Conservation (phyloP, 441 rosid species). For the Syzygium malaccense region DNA sequence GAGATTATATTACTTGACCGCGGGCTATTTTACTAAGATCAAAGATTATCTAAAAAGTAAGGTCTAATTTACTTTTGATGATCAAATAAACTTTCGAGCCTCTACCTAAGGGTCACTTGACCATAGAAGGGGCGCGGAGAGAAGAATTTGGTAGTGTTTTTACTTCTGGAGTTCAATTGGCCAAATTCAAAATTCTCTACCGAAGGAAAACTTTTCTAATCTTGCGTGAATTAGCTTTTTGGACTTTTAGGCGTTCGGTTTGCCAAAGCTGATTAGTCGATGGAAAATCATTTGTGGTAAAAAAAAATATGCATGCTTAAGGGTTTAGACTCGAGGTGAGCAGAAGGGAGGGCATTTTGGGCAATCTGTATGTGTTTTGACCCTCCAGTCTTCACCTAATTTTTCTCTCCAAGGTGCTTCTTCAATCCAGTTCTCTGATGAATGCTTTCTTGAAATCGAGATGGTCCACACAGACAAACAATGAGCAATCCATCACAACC, state of each 20-base stretch:
- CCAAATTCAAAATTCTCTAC: not conserved
- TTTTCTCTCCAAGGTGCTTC: not conserved
- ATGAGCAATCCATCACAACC: not conserved
- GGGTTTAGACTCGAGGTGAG: no score
- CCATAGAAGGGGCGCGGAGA: not conserved
- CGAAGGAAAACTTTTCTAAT: no score
- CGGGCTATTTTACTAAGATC: not conserved
- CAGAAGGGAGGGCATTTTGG: no score
- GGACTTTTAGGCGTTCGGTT: not conserved
- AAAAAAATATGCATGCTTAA: not conserved
- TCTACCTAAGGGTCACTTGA: not conserved
- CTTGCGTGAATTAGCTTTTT: no score
- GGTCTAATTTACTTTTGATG: not conserved
- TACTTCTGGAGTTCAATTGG: not conserved
- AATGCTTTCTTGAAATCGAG: not conserved
- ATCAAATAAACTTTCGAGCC: not conserved
- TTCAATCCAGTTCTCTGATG: not conserved
- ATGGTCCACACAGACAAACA: not conserved
- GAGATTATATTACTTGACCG: not conserved
- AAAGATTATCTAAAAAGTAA: not conserved
- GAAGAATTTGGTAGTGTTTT: not conserved
- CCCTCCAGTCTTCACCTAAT: no score
- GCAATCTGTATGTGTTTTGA: no score
- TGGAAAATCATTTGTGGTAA: not conserved
- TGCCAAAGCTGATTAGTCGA: no score